Conservation (phyloP, 805 yeast genomes). For the Ogataea siamensis region DNA sequence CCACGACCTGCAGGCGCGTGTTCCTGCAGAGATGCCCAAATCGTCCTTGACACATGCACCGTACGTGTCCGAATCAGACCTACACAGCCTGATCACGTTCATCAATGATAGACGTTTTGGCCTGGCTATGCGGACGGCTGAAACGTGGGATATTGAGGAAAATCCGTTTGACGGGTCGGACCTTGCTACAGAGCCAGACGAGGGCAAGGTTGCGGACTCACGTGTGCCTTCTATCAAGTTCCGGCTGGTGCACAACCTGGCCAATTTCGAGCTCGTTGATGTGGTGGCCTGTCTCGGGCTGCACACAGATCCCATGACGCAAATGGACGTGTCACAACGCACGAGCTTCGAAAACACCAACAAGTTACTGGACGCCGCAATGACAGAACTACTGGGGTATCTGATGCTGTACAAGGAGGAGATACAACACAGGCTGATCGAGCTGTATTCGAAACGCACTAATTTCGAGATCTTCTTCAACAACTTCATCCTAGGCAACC, state of each 20-base stretch:
- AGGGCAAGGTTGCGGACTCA: constrained; percentile 14
- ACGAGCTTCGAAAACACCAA: constrained; percentile 31
- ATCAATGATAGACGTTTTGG: constrained; percentile 48
- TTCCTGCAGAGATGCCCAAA: constrained; percentile 48
- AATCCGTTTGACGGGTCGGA: constrained; percentile 32
- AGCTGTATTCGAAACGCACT: constrained; percentile 31
- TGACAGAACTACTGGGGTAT: constrained; percentile 30
- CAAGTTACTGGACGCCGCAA: constrained; percentile 29
- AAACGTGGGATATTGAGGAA: constrained; percentile 17
- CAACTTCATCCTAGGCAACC: constrained; percentile 37
- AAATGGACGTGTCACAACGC: constrained; percentile 16
- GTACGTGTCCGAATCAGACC: constrained; percentile 55
- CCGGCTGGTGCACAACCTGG: constrained; percentile 46
- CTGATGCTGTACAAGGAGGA: constrained; percentile 34
- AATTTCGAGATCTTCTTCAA: constrained; percentile 38
- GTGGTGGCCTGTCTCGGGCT: constrained; percentile 20
- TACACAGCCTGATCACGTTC: constrained; percentile 59
- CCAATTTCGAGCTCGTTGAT: constrained; percentile 41
- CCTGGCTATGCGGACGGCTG: constrained; percentile 19
- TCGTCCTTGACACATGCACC: constrained; percentile 52
- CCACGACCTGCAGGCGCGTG: constrained; percentile 56
- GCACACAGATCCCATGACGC: constrained; percentile 12
- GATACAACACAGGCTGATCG: constrained; percentile 30
- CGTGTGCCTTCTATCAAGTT: constrained; percentile 37
- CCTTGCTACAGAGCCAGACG: constrained; percentile 30